Base-by-base conservation (phyloP, 306 rosid species). In the Sindora glabra region DNA sequence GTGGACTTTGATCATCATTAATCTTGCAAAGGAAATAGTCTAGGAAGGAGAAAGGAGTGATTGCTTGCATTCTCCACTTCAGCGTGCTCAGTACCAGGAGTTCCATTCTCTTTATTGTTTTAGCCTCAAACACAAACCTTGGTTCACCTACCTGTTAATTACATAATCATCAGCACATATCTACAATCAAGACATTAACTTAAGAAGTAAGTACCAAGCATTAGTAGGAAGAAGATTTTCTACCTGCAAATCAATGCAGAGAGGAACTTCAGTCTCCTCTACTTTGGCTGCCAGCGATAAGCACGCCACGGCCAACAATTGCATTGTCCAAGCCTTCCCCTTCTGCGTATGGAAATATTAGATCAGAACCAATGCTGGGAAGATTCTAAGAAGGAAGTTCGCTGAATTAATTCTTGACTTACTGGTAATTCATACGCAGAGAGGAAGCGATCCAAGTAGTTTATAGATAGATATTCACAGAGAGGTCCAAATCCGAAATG, bases 361-460 rank as follows among this genome's bases (percentile, higher is more conserved):
- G 73, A 77, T 77, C 79, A 68, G 49, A 73, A 73, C 59, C 52
- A 54, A 24, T 48, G 10, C 34, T 4, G 30, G 11, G 19, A 16
- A 16, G 48, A 47, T 5, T 16, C 18, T 3, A 10, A 44, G 9
- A 3, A 23, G 15, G n/a, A n/a, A n/a, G n/a, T n/a, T n/a, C n/a
- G n/a, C n/a, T n/a, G n/a, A 48, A 74, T 1, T 6, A 29, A 14
- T 21, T 4, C 18, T 62, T 38, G 33, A 83, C 95, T 84, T 89
- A 94, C 99, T 15, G 97, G 99, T 48, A 89, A 76, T 68, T 84
- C 95, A 59, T 89, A 89, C 9, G 77, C 72, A 3, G 94, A 77
- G 46, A 94, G 95, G 79, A 94, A 94, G 0, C 99, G 89, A 64
- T 94, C 99, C 89, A 94, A 66, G 82, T 86, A 94, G 82, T 77